Conservation (phyloP, 1,284 basidiomycete species). For the Ustilago esculenta region DNA sequence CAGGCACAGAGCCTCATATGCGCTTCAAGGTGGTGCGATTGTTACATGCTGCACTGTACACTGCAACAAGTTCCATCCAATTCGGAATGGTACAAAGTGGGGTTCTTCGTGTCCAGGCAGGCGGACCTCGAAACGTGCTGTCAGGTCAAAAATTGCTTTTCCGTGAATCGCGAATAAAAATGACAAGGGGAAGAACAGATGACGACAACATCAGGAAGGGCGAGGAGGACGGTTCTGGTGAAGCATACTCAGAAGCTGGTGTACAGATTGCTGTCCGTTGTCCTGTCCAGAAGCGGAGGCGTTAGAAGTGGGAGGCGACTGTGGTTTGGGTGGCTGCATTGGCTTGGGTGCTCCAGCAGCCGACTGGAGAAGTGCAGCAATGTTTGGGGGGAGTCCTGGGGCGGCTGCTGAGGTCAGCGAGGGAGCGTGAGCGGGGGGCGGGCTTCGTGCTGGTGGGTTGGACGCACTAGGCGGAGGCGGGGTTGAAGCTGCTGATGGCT, state of each 20-base stretch:
- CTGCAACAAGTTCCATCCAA: no score
- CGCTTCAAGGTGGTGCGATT: no score
- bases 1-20: no score
- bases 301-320: constrained; percentile 23
- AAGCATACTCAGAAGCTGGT: constrained; percentile 45
- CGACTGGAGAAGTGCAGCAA: constrained; percentile 46
- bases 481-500: constrained; percentile 18
- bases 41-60: no score
- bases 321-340: constrained; percentile 37
- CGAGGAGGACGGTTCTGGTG: constrained; percentile 42
- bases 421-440: constrained; percentile 13
- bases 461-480: constrained; percentile 22
- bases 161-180: no score
- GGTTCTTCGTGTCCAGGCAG: no score
- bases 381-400: constrained; percentile 43
- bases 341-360: constrained; percentile 44
- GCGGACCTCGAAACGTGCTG: no score
- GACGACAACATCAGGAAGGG: constrained; percentile 16
- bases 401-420: constrained; percentile 15
- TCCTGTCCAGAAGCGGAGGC: constrained; percentile 13
- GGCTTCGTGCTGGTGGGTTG: constrained; percentile 17
- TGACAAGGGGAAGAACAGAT: no score
- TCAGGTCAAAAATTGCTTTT: neutral
- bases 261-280: constrained; percentile 42
- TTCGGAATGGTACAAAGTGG: neutral